Conservation (phyloP, 495 filamentous ascomycete species). For the Schizothecium vesticola region DNA sequence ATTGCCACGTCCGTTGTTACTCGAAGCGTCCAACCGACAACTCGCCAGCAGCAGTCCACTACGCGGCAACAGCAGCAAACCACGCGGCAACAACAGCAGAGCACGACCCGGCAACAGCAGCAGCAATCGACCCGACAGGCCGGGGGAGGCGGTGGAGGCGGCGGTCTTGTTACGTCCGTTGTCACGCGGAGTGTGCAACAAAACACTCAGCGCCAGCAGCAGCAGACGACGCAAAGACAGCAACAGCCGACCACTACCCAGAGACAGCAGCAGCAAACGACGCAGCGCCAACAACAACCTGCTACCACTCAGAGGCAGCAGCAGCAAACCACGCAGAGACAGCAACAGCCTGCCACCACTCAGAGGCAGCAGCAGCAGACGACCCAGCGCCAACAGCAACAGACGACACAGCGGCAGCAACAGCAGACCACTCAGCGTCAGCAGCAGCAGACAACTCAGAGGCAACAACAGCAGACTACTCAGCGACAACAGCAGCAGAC, state of each 20-base stretch:
- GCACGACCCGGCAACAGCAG: background rate
- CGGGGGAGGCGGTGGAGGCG: background rate
- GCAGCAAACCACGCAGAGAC: background rate
- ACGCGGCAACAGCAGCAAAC: background rate
- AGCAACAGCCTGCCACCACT: background rate
- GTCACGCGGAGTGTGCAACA: background rate
- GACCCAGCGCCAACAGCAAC: background rate
- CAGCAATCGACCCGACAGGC: background rate
- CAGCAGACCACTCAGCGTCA: background rate
- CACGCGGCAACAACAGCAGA: background rate
- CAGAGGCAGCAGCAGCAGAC: background rate
- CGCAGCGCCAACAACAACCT: background rate
- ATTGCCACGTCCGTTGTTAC: background rate
- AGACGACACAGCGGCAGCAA: background rate
- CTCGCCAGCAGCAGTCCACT: too few relatives aligned
- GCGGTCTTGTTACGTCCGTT: background rate
- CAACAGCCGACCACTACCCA: background rate
- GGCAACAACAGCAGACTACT: background rate
- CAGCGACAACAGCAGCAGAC: constrained; percentile 1
- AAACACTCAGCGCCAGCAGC: background rate
- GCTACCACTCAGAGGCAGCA: background rate
- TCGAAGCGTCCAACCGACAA: background rate
- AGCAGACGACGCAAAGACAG: background rate
- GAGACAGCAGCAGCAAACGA: background rate
- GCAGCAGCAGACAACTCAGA: background rate